Evolutionary conservation across 2,329 filamentous ascomycete species (phyloP), one percentile per base, ranked within the genome.

Genomic region (Hypoxylon sp.): DNA sequence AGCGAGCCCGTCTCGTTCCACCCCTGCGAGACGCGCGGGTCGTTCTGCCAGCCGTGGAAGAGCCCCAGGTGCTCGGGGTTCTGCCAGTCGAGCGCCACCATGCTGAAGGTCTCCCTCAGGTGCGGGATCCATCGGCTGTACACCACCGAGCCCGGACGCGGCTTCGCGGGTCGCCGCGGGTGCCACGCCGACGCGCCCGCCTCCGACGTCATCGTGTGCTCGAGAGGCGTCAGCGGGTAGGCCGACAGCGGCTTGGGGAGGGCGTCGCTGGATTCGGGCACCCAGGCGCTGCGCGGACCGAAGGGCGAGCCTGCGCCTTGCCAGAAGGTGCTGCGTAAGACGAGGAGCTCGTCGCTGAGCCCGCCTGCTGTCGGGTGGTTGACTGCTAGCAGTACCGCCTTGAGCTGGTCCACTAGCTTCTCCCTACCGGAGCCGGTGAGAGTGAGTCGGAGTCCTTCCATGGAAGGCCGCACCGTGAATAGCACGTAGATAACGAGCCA

Each of bases 1-100:
- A 90, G 71, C 1, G 87, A 88, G 21, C 89, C 89, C 1, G 86
- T 89, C 73, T 90, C 84, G 65, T 90, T 89, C 89, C 89, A 92
- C 3, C 88, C 88, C 64, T 87, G 82, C 3, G 87, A 87, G 21
- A 93, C 89, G 40, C 89, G 86, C 42, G 89, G 89, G 66, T 92
- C 89, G 65, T 93, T 93, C 71, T 91, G 89, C 89, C 89, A 93
- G 48, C 78, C 78, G 71, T 91, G 85, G 75, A 93, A 92, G 4
- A 90, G 76, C 11, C 76, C 72, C 40, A 92, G 72, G 70, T 93
- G 88, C 62, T 82, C 77, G 1, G 74, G 66, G 63, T 89, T 75
- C 21, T 77, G 65, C 71, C 82, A 89, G 68, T 92, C 86, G 1
- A 93, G 78, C 7, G 83, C 84, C n/a, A 88, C 77, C 76, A 92